Base-by-base conservation (phyloP, 1,139 yeast species). In the Saccharomycopsis hybrid region DNA sequence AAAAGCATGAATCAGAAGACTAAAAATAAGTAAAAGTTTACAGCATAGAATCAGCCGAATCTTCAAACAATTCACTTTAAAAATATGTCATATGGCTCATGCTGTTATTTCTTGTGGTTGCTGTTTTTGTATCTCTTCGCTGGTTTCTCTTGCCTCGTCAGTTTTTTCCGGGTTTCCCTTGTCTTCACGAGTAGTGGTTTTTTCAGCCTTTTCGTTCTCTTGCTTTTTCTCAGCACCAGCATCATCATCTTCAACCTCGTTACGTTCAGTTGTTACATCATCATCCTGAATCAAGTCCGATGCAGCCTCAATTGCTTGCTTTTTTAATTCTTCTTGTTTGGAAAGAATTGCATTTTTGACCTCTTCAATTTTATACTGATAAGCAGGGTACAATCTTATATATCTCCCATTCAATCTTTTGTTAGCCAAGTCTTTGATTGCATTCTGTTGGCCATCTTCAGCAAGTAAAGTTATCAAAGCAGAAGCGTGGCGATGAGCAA, bases 381-480 rank as follows among this genome's bases (percentile, higher is more conserved):
- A 67, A 0, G 80, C 78, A 11, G 75, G 70, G 52, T 59, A 67
- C 49, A 75, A 64, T 5, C 54, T 52, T 18, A 78, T 66, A 45
- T 55, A 57, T 48, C 64, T 69, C 7, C 71, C 75, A 35, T 63
- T 60, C 51, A 71, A 58, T 48, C 65, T 66, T 52, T 64, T 62
- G 33, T 68, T 72, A 33, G 68, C 58, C 55, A 76, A 66, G 33
- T 64, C 67, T 24, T 63, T 70, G 52, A 80, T 64, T 1, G 82
- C 76, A 41, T 68, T 66, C 41, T 64, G 57, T 50, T 80, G 73
- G 18, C 65, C 65, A 25, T 64, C 71, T n/a, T 66, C 70, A 11
- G 69, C 67, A 32, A 72, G 70, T 51, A 82, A 67, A 29, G 74
- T 75, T 41, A 80, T 76, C 57, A 82, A 69, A 1, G 82, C 86